A percentile compares a stretch with the other conserved stretches of the same genome.
Evolutionary conservation across 306 rosid species (phyloP).

Genomic region (Casuarina cunninghamiana): DNA sequence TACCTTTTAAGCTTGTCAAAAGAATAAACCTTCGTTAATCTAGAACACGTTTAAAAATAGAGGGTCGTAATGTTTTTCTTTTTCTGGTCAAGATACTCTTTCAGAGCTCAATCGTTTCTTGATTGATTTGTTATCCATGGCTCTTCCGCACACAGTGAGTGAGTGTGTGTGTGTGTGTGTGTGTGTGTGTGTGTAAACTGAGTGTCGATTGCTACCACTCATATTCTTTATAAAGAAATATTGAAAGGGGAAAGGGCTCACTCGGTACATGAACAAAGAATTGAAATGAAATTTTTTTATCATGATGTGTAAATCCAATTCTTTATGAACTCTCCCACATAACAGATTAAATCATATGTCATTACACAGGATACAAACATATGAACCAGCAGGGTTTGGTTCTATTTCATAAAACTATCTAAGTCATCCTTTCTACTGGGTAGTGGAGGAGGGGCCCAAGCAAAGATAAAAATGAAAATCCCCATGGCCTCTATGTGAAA

Average conservation of each 20-base stretch:
- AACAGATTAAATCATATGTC: not conserved
- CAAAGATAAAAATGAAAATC: not conserved
- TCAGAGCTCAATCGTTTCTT: no score
- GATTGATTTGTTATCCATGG: not conserved
- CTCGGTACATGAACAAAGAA: not conserved
- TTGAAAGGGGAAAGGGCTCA: no score
- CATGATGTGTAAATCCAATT: not conserved
- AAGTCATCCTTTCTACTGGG: constrained; percentile 1
- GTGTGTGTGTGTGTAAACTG: no score
- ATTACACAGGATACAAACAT: not conserved
- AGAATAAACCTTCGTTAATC: not conserved
- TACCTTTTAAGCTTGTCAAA: not conserved
- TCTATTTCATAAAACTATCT: not conserved
- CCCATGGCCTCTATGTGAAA: not conserved
- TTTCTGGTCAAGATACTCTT: not conserved
- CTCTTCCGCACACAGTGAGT: not conserved
- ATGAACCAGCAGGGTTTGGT: not conserved
- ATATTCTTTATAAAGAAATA: no score
- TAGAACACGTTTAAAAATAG: no score
- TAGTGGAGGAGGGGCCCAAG: not conserved
- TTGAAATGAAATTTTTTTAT: not conserved
- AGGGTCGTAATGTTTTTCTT: not conserved
- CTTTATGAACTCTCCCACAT: not conserved
- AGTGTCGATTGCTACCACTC: no score
- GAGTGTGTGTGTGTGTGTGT: no score